Percentiles rank a stretch among this genome's conserved stretches.
Conservation (phyloP, 768 basidiomycete species). For the Leccinum truebloodii region DNA sequence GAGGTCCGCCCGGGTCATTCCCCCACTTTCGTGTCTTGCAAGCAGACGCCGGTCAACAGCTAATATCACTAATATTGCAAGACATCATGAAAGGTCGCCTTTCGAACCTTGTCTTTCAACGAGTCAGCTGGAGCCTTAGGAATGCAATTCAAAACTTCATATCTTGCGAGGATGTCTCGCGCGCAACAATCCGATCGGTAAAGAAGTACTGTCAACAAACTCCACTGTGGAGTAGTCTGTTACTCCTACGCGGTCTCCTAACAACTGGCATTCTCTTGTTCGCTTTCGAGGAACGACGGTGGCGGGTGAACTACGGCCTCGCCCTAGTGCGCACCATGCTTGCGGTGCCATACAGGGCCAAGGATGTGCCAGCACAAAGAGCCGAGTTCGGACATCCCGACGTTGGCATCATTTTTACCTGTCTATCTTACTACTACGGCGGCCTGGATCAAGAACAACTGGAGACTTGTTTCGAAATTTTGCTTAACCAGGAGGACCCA, state of each 20-base stretch:
- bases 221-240: constrained; percentile 22
- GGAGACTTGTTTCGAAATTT: constrained; percentile 27
- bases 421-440: constrained; percentile 40
- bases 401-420: constrained; percentile 35
- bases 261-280: constrained; percentile 33
- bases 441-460: constrained; percentile 35
- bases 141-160: constrained; percentile 26
- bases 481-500: constrained; percentile 34
- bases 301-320: constrained; percentile 42
- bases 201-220: constrained; percentile 6
- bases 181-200: not conserved
- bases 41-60: constrained; percentile 3
- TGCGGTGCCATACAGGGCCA: constrained; percentile 41
- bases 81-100: constrained; percentile 20
- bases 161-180: constrained; percentile 9
- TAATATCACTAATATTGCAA: constrained; percentile 15
- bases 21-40: constrained; percentile 26
- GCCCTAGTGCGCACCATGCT: constrained; percentile 33
- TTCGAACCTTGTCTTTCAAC: constrained; percentile 18
- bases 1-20: constrained; percentile 18
- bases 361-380: constrained; percentile 37
- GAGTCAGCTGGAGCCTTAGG: not conserved
- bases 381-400: constrained; percentile 44
- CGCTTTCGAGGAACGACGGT: constrained; percentile 36
- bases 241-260: constrained; percentile 38